phyloP scores from a whole-genome alignment of 2,329 filamentous ascomycete genomes.

The Elsinoe perseae region DNA sequence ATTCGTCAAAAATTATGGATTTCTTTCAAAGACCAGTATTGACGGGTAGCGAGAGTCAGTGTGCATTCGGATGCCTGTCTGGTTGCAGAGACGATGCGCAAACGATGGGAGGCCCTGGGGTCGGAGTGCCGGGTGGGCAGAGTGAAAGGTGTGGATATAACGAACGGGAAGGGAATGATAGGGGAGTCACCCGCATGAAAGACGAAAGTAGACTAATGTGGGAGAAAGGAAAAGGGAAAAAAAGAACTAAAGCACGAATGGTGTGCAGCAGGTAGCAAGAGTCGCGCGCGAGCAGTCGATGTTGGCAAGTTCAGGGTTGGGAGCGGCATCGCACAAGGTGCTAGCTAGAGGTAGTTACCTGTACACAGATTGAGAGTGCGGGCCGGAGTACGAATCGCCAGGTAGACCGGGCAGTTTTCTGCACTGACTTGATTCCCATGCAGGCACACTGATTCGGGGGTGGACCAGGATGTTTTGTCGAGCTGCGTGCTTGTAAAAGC shows the following conservation, averaged over 20 bases:
- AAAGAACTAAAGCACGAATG: not conserved
- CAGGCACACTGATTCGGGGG: slow-evolving; percentile 10
- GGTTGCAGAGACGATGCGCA: not conserved
- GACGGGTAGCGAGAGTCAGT: slow-evolving; percentile 8
- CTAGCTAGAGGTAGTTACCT: not conserved
- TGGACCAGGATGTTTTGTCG: not conserved
- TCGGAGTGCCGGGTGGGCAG: slow-evolving; percentile 1
- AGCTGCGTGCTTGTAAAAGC: slow-evolving; percentile 4
- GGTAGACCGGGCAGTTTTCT: not conserved
- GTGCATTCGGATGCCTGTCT: slow-evolving; percentile 12
- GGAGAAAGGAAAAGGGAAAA: slow-evolving; percentile 14
- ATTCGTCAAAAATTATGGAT: slow-evolving; percentile 12
- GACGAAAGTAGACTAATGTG: slow-evolving; percentile 8
- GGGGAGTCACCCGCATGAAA: not conserved
- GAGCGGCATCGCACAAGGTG: slow-evolving; percentile 9
- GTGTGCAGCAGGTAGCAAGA: not conserved
- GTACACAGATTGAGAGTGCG: slow-evolving; percentile 9
- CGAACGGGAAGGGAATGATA: not conserved
- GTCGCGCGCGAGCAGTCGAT: slow-evolving; percentile 1
- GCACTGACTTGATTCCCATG: not conserved
- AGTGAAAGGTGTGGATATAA: not conserved
- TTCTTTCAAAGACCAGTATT: slow-evolving; percentile 1
- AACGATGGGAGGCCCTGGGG: slow-evolving; percentile 3
- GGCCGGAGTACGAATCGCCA: slow-evolving; percentile 10
- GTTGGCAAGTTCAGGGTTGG: slow-evolving; percentile 3